Conservation (phyloP, 306 rosid species). For the Fragaria vesca region DNA sequence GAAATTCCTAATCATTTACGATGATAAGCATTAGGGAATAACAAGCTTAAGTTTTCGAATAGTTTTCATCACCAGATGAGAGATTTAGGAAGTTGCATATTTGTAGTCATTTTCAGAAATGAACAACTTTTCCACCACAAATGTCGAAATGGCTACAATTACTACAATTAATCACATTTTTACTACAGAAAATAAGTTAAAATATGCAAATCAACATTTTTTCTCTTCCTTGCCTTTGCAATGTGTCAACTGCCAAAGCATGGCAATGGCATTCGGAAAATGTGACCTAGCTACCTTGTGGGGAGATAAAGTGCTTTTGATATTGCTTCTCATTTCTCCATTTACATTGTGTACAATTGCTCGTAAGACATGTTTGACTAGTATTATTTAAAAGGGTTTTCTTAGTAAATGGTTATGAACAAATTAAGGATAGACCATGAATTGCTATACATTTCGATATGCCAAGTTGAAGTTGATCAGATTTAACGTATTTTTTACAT, state of each 20-base stretch:
- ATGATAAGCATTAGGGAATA: background rate
- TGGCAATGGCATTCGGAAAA: background rate
- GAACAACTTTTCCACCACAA: background rate
- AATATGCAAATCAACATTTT: background rate
- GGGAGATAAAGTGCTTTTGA: background rate
- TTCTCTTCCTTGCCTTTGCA: background rate
- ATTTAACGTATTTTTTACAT: background rate
- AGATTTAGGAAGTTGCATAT: background rate
- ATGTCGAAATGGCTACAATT: too few species aligned
- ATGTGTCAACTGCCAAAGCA: background rate
- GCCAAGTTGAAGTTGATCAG: background rate
- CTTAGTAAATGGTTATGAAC: background rate
- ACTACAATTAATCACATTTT: too few species aligned
- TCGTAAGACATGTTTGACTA: background rate
- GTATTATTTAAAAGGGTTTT: background rate
- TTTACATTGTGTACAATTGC: background rate
- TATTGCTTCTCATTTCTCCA: background rate
- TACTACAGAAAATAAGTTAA: background rate
- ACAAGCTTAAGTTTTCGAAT: background rate
- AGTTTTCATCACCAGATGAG: background rate
- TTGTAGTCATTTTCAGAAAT: background rate
- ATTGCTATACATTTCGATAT: background rate
- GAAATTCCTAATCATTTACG: background rate
- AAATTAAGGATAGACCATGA: background rate
- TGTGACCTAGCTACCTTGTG: conserved; percentile 1